Base-by-base conservation (phyloP, 768 basidiomycete genomes). In the Panaeolus cyanescens region DNA sequence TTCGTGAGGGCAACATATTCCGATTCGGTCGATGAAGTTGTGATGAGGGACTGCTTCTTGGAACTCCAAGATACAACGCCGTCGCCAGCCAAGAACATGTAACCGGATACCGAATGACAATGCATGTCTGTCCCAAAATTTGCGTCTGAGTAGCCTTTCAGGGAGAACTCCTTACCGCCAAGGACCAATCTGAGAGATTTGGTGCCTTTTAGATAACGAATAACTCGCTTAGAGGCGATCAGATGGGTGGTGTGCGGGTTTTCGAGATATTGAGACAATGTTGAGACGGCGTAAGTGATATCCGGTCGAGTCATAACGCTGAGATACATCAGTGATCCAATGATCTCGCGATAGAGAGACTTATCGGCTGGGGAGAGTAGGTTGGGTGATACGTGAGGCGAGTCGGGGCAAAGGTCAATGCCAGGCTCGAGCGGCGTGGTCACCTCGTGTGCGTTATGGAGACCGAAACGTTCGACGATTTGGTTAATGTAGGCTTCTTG, bases 1-100 rank as follows among this genome's bases (percentile, higher is more conserved):
- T 62, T 66, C 70, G 67, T 57, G 20, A 64, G n/a, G 2, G 63
- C 61, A 12, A 64, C 33, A 34, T 67, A 67, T 34, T 67, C 63
- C 2, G 65, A 53, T 54, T 63, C 59, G 0, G 59, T 61, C 2
- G 62, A 34, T 9, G 65, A 66, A 1, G 61, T 30, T 1, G 63
- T 59, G 9, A 70, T 61, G 28, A 64, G 59, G 0, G 40, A 28
- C 54, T 78, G 75, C 15, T 62, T 63, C 58, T 71, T 72, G 32
- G 66, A 68, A 9, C 53, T 56, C 74, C 74, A 77, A 19, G 66
- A 64, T 4, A 77, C 68, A 1, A 69, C 60, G 2, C 66, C 67
- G 9, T 69, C 66, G 32, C 54, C 54, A n/a, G 33, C 4, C n/a
- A 54, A 31, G 54, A 54, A 32, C 8, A 32, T 20, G 12, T 31